These are phyloP conservation scores for Ananas comosus DNA, from an alignment of 176 grass and related monocot species.

Conservation along the genomic window DNA sequence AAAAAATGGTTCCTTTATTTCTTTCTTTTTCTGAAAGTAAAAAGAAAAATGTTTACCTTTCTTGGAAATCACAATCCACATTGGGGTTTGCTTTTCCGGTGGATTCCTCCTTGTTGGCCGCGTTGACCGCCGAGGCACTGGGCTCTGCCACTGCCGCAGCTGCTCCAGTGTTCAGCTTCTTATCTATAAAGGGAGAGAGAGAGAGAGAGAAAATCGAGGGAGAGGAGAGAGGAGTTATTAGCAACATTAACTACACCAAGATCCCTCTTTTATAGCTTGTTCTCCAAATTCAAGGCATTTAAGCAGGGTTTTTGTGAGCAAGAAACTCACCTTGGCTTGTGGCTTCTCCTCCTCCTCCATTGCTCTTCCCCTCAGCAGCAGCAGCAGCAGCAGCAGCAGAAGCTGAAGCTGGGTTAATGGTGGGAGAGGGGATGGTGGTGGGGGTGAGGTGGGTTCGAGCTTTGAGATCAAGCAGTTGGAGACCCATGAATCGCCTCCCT, in stretches of 20 bases:
- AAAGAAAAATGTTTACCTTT: slow-evolving; percentile 44
- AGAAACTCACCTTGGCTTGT: slow-evolving; percentile 34
- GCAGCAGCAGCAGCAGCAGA: slow-evolving; percentile 2
- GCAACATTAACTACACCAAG: background rate
- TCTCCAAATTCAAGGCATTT: background rate
- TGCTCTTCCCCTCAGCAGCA: slow-evolving; percentile 24
- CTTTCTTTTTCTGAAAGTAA: slow-evolving; percentile 20
- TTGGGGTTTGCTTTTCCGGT: slow-evolving; percentile 19
- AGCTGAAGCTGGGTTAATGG: slow-evolving; percentile 4
- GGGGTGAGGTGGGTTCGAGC: slow-evolving; percentile 26
- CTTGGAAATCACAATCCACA: slow-evolving; percentile 43
- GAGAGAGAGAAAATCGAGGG: background rate
- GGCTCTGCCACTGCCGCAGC: slow-evolving; percentile 12
- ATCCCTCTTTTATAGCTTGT: background rate
- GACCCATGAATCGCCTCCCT: slow-evolving; percentile 46
- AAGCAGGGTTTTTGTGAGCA: background rate
- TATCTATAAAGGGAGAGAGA: slow-evolving; percentile 35
- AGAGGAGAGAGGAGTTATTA: slow-evolving; percentile 16
- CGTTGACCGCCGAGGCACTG: slow-evolving; percentile 30
- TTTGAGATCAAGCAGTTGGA: slow-evolving; percentile 50
- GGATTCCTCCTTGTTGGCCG: slow-evolving; percentile 38
- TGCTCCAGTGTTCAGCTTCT: slow-evolving; percentile 27
- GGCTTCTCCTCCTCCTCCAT: slow-evolving; percentile 24
- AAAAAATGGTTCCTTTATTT: slow-evolving; percentile 8
- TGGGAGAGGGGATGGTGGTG: slow-evolving; percentile 10